phyloP scores from a whole-genome alignment of 1,284 basidiomycete species.

The Lignosus rhinocerotis region DNA sequence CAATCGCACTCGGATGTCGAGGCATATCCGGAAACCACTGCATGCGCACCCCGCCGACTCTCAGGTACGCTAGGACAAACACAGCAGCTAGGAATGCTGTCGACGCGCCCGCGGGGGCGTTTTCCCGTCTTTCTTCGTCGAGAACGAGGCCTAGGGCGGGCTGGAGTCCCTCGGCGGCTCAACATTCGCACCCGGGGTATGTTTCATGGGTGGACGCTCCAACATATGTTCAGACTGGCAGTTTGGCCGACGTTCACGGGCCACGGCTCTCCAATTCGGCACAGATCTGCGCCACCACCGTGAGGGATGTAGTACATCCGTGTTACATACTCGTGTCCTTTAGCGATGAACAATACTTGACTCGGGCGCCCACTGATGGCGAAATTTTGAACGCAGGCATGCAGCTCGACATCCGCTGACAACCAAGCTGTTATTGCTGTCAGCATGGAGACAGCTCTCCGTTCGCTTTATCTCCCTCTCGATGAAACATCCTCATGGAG shows the following conservation, averaged over 20 bases:
- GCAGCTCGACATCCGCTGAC: not conserved
- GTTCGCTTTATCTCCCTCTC: not conserved
- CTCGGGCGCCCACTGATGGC: too few relatives aligned
- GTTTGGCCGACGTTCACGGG: constrained; percentile 12
- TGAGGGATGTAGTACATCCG: not conserved
- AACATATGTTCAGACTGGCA: constrained; percentile 9
- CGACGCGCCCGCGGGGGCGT: not conserved
- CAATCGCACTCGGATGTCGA: not conserved
- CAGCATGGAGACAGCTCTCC: not conserved
- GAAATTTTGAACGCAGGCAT: too few relatives aligned
- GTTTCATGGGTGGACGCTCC: not conserved
- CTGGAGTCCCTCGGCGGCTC: not conserved
- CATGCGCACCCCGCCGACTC: not conserved
- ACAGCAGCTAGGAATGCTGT: not conserved
- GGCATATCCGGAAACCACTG: not conserved
- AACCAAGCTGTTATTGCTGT: not conserved
- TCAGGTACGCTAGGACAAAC: not conserved
- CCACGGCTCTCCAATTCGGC: too few relatives aligned
- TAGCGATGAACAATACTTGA: not conserved
- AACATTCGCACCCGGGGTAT: not conserved
- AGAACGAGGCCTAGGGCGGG: constrained; percentile 4
- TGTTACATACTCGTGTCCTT: not conserved
- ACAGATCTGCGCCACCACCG: constrained; percentile 1
- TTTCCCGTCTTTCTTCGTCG: not conserved
- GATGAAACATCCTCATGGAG: too few relatives aligned